These are phyloP conservation scores for Scleromitrula shiraiana DNA, from an alignment of 2,329 filamentous ascomycete genomes.

Conservation along the genomic window DNA sequence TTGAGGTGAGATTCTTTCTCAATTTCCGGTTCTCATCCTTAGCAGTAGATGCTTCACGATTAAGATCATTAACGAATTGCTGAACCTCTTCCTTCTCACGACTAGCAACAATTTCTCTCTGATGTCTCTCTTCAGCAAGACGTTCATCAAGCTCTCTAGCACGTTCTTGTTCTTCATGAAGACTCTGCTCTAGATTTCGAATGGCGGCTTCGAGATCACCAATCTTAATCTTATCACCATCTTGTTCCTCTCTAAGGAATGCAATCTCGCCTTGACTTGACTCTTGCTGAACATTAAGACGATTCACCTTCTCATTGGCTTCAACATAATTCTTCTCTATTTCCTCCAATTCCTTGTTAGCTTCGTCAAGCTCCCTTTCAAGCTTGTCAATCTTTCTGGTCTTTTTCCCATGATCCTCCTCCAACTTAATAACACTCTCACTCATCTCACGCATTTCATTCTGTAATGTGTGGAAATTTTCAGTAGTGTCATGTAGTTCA, in stretches of 20 bases:
- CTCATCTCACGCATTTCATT: conserved; percentile 89
- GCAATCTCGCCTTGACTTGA: conserved; percentile 88
- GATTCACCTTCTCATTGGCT: conserved; percentile 77
- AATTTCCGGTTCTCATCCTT: conserved; percentile 82
- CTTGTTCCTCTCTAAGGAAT: conserved; percentile 93
- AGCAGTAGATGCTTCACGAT: conserved; percentile 68
- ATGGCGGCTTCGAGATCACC: conserved; percentile 82
- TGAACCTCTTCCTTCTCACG: conserved; percentile 94
- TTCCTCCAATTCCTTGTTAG: conserved; percentile 78
- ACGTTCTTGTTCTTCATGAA: conserved; percentile 81
- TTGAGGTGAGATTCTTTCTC: conserved; percentile 72
- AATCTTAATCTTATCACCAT: conserved; percentile 95
- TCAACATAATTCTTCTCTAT: conserved; percentile 80
- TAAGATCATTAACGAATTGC: conserved; percentile 86
- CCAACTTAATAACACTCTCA: conserved; percentile 75
- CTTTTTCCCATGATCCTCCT: conserved; percentile 81
- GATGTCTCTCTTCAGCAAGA: conserved; percentile 72
- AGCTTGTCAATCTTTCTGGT: conserved; percentile 71
- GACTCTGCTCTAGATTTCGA: conserved; percentile 65
- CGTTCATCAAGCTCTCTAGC: conserved; percentile 63
- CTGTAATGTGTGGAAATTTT: conserved; percentile 87
- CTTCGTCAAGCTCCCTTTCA: conserved; percentile 73
- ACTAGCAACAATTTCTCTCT: conserved; percentile 77
- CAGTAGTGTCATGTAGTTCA: conserved; percentile 67
- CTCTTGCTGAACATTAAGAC: conserved; percentile 84